Evolutionary conservation across 805 yeast species (phyloP).

Genomic region (Metschnikowia colocasiae): DNA sequence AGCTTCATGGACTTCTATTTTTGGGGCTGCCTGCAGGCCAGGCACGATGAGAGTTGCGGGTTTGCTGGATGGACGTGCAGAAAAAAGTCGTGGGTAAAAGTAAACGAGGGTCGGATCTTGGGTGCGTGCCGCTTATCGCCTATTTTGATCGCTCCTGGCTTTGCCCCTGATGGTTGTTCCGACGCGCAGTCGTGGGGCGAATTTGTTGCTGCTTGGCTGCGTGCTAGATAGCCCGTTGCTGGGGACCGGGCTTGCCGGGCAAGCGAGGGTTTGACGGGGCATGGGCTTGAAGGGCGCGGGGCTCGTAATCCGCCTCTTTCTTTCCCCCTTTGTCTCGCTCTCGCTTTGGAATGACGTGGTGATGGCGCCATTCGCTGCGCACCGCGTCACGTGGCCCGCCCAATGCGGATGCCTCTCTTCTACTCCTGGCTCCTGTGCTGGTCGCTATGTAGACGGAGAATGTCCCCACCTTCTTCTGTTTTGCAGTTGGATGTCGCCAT

Average conservation of each 20-base stretch:
- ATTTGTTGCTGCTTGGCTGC: too few relatives aligned
- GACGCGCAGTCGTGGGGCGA: too few relatives aligned
- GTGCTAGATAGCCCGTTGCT: too few relatives aligned
- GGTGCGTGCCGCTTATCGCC: slow-evolving; percentile 1
- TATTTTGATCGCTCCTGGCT: not conserved
- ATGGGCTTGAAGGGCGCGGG: not conserved
- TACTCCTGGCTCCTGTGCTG: not conserved
- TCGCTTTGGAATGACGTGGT: not conserved
- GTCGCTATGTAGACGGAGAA: not conserved
- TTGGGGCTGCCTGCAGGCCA: not conserved
- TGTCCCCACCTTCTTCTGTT: too few relatives aligned
- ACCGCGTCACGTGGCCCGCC: not conserved
- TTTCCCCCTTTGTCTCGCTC: not conserved
- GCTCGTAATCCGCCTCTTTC: not conserved
- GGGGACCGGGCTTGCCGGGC: too few relatives aligned
- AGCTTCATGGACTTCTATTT: not conserved
- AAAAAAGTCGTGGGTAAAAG: not conserved
- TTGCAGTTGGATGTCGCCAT: too few relatives aligned
- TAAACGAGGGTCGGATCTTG: not conserved
- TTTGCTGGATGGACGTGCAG: not conserved
- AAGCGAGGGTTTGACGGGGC: too few relatives aligned
- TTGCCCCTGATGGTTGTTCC: not conserved
- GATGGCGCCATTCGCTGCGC: not conserved
- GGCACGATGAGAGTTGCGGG: not conserved
- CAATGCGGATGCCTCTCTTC: not conserved